Evolutionary conservation across 768 basidiomycete species (phyloP).

Genomic region (Arthromyces matolae): DNA sequence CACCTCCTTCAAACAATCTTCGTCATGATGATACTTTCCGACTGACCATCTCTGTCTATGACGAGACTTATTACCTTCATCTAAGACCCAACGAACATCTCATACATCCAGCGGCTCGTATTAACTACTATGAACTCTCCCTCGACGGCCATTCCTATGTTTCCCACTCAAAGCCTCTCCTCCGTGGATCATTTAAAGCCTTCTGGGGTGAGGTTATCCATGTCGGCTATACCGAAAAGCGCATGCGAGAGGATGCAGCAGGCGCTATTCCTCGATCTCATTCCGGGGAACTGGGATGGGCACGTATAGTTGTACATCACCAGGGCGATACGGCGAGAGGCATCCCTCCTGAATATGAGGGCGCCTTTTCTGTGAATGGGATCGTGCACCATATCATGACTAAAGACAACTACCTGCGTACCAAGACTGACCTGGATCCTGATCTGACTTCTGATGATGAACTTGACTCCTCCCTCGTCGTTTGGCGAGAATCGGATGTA

Average conservation of each 20-base stretch:
- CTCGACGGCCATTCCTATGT: slow-evolving; percentile 49
- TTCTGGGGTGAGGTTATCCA: slow-evolving; percentile 77
- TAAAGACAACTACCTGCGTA: slow-evolving; percentile 64
- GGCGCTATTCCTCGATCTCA: slow-evolving; percentile 44
- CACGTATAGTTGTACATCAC: slow-evolving; percentile 70
- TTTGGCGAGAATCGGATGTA: slow-evolving; percentile 73
- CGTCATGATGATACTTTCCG: slow-evolving; percentile 70
- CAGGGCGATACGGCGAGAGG: slow-evolving; percentile 47
- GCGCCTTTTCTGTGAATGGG: slow-evolving; percentile 69
- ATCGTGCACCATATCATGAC: slow-evolving; percentile 69
- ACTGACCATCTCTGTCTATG: slow-evolving; percentile 62
- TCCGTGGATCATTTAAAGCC: slow-evolving; percentile 58
- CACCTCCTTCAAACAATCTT: slow-evolving; percentile 43
- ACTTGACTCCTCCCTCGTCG: slow-evolving; percentile 54
- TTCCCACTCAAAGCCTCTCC: slow-evolving; percentile 55
- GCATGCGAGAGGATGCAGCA: slow-evolving; percentile 63
- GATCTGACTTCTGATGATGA: slow-evolving; percentile 37
- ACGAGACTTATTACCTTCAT: slow-evolving; percentile 65
- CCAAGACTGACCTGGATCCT: slow-evolving; percentile 57
- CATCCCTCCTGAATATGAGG: slow-evolving; percentile 62
- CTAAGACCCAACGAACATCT: slow-evolving; percentile 76
- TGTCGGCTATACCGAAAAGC: slow-evolving; percentile 44
- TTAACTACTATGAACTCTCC: slow-evolving; percentile 56
- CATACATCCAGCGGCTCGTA: slow-evolving; percentile 72
- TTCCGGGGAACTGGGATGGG: slow-evolving; percentile 64